Base-by-base conservation (phyloP, 2,329 filamentous ascomycete species). In the Diplodia intermedia region DNA sequence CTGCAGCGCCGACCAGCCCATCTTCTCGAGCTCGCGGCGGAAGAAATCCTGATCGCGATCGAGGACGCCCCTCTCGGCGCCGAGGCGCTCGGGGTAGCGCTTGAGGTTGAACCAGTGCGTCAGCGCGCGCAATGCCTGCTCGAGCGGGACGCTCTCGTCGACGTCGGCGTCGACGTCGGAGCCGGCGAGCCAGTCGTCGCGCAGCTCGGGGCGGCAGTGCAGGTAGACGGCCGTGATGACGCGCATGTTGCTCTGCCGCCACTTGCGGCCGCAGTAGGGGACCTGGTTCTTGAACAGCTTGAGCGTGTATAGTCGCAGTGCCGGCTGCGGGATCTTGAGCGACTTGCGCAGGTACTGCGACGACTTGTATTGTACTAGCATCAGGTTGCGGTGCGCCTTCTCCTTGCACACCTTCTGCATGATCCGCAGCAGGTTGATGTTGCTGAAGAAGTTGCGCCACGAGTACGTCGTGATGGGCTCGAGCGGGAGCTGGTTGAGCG, bases 271-370 rank as follows among this genome's bases (percentile, higher is more conserved):
- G 79, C 94, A 98, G 83, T 97, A 99, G 0, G 95, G 95, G 4
- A 99, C 95, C 79, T 99, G 95, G 69, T 93, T 95, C 80, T 99
- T 99, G 89, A 98, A 98, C 0, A 99, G 86, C 81, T 99, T 99
- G 73, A 99, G 87, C 0, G 95, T 97, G 82, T 98, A 98, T 53
- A 97, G 89, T 6, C 95, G 89, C 50, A 99, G 85, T 74, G 93
- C 87, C 1, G 90, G 90, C 75, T 99, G 93, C 0, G 94, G 94
- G 26, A 97, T 91, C 73, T 95, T 94, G 18, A 99, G 88, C 6
- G 91, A 90, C 79, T 97, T 97, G 73, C 93, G 91, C 31, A 99
- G 86, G 73, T 97, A 97, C 69, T 92, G 93, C 68, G 90, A 93
- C 57, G 91, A 95, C 81, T 98, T 98, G 85, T 97, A 98, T 75